Percentiles rank a stretch among this genome's conserved stretches.
phyloP scores from a whole-genome alignment of 768 basidiomycete species.

The Mycena epipterygia region DNA sequence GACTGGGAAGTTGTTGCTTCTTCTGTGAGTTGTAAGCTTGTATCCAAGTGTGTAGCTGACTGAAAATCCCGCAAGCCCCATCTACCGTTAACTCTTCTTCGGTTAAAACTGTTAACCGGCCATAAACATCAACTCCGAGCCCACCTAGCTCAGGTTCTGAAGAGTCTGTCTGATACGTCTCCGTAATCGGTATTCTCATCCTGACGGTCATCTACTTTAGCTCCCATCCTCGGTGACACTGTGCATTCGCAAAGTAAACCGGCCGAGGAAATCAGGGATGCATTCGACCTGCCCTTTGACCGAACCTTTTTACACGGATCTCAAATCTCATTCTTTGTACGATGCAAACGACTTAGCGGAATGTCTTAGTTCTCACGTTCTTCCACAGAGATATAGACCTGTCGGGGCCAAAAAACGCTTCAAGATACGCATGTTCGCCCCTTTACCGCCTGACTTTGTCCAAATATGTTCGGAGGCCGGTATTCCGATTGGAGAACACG shows the following conservation, averaged over 20 bases:
- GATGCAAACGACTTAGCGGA: constrained; percentile 30
- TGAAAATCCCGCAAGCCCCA: constrained; percentile 46
- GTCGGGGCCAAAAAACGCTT: constrained; percentile 61
- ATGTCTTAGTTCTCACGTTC: neutral
- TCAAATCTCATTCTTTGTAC: constrained; percentile 67
- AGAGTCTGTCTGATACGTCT: constrained; percentile 49
- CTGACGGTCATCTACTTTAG: constrained; percentile 47
- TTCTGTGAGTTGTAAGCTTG: constrained; percentile 47
- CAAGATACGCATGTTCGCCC: constrained; percentile 67
- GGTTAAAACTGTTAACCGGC: constrained; percentile 70
- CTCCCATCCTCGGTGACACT: constrained; percentile 76
- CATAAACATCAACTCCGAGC: constrained; percentile 81
- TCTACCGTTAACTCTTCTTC: constrained; percentile 69
- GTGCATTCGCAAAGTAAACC: constrained; percentile 59
- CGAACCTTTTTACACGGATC: constrained; percentile 75
- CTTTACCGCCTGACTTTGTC: constrained; percentile 69
- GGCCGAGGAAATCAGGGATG: constrained; percentile 40
- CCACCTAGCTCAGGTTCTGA: constrained; percentile 67
- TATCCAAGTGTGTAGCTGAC: constrained; percentile 20
- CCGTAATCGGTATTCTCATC: neutral
- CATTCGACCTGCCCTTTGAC: constrained; percentile 53
- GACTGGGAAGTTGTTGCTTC: constrained; percentile 73
- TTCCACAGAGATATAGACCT: constrained; percentile 63
- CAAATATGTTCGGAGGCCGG: constrained; percentile 61
- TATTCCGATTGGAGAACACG: constrained; percentile 54